Evolutionary conservation across 2,329 filamentous ascomycete species (phyloP).

Genomic region (Pseudogymnoascus sp.): DNA sequence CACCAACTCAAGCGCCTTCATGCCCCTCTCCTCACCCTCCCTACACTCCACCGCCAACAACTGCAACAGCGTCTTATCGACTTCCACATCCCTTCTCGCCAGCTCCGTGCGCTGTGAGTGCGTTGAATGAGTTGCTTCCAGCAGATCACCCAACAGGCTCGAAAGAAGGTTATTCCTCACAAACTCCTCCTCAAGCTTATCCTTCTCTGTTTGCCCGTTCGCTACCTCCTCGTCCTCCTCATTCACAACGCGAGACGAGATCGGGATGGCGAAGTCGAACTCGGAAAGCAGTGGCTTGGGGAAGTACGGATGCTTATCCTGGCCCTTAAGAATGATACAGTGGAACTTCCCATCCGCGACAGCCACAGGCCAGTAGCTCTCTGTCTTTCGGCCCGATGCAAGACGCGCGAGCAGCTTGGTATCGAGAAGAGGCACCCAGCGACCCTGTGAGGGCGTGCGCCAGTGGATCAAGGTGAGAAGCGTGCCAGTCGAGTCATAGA

Average conservation of each 20-base stretch:
- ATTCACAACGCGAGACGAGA: conserved; percentile 48
- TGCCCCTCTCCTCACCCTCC: conserved; percentile 85
- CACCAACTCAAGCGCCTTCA: conserved; percentile 91
- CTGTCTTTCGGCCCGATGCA: conserved; percentile 75
- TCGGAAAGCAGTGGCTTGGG: conserved; percentile 84
- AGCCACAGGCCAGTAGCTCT: conserved; percentile 91
- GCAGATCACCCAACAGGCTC: conserved; percentile 67
- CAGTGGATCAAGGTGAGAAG: conserved; percentile 85
- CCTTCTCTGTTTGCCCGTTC: conserved; percentile 43
- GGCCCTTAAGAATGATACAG: conserved; percentile 97
- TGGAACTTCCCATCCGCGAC: conserved; percentile 90
- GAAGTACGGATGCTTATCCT: conserved; percentile 88
- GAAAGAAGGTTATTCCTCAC: conserved; percentile 68
- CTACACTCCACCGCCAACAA: conserved; percentile 85
- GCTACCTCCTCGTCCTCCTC: conserved; percentile 34
- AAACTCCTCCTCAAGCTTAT: conserved; percentile 72
- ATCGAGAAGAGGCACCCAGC: conserved; percentile 88
- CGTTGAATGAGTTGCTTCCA: conserved; percentile 60
- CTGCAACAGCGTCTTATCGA: conserved; percentile 86
- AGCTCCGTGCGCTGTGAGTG: conserved; percentile 61
- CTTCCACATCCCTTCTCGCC: conserved; percentile 67
- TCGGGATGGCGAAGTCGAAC: conserved; percentile 84
- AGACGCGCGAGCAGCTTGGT: conserved; percentile 78
- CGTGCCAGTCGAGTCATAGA: conserved; percentile 90
- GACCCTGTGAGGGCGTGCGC: conserved; percentile 76